Percentiles rank a stretch among this genome's conserved stretches.
Conservation (phyloP, 2,329 filamentous ascomycete species). For the Westerdykella ornata region DNA sequence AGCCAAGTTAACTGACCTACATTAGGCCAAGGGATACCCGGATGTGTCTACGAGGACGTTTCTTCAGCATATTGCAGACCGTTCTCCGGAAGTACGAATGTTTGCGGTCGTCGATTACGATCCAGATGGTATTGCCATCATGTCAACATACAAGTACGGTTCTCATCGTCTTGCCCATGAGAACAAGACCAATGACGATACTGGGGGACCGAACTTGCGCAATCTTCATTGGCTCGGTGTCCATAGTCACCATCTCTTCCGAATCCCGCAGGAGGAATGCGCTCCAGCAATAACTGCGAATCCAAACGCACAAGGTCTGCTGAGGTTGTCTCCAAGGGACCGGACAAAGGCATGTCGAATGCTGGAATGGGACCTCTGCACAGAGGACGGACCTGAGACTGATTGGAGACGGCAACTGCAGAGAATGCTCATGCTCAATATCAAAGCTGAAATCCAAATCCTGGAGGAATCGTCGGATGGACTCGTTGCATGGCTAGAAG, state of each 20-base stretch:
- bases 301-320: constrained; percentile 36
- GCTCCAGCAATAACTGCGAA: constrained; percentile 7
- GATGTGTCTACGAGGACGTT: constrained; percentile 65
- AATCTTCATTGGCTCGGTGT: constrained; percentile 60
- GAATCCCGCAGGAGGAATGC: constrained; percentile 10
- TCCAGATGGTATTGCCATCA: constrained; percentile 67
- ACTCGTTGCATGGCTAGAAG: constrained; percentile 26
- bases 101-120: constrained; percentile 67
- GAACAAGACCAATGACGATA: constrained; percentile 34
- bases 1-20: constrained; percentile 5
- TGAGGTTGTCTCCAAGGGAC: constrained; percentile 52
- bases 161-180: constrained; percentile 60
- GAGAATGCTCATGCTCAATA: constrained; percentile 63
- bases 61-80: constrained; percentile 43
- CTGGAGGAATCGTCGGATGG: constrained; percentile 45
- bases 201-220: constrained; percentile 37
- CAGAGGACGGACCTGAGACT: constrained; percentile 28
- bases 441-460: constrained; percentile 73
- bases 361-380: constrained; percentile 41
- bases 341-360: constrained; percentile 52
- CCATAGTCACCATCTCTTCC: constrained; percentile 29
- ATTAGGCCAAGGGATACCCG: constrained; percentile 75
- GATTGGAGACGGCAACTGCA: constrained; percentile 56
- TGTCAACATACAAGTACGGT: constrained; percentile 66
- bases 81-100: constrained; percentile 43